Evolutionary conservation across 768 basidiomycete species (phyloP).

Genomic region (Pholiota microspora): DNA sequence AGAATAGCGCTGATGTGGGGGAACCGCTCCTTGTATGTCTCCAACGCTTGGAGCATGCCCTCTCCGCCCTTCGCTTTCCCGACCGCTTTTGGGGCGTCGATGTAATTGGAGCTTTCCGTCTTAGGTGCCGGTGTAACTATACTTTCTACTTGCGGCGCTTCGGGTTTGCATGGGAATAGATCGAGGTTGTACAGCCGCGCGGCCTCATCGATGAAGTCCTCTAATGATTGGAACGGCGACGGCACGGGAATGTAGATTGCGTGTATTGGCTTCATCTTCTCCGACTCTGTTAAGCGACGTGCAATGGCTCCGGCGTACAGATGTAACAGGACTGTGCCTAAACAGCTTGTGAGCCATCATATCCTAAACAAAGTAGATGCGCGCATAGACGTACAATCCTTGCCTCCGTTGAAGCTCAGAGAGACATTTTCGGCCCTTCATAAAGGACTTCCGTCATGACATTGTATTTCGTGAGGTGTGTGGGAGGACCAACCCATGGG

Average conservation of each 20-base stretch:
- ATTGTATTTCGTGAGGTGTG: slow-evolving; percentile 12
- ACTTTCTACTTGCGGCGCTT: slow-evolving; percentile 46
- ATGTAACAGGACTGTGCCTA: slow-evolving; percentile 95
- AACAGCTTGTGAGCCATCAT: slow-evolving; percentile 1
- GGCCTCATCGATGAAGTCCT: slow-evolving; percentile 74
- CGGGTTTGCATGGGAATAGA: slow-evolving; percentile 57
- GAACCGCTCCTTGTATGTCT: slow-evolving; percentile 64
- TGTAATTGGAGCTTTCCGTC: slow-evolving; percentile 19
- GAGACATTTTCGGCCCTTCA: slow-evolving; percentile 68
- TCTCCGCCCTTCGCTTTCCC: slow-evolving; percentile 59
- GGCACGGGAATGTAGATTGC: slow-evolving; percentile 88
- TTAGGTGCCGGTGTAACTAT: slow-evolving; percentile 35
- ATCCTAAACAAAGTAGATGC: not conserved
- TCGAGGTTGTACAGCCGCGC: slow-evolving; percentile 69
- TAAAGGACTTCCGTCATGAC: slow-evolving; percentile 17
- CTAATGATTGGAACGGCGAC: slow-evolving; percentile 83
- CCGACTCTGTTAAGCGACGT: slow-evolving; percentile 31
- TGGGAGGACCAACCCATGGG: slow-evolving; percentile 69
- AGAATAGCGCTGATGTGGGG: slow-evolving; percentile 77
- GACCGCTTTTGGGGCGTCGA: slow-evolving; percentile 32
- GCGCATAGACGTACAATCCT: slow-evolving; percentile 75
- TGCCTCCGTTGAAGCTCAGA: slow-evolving; percentile 97
- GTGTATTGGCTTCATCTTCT: slow-evolving; percentile 46
- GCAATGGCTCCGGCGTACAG: slow-evolving; percentile 77
- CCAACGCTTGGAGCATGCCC: slow-evolving; percentile 78